Evolutionary conservation across 768 basidiomycete species (phyloP), one percentile per base, ranked within the genome.

Genomic region (Trametes meyenii): DNA sequence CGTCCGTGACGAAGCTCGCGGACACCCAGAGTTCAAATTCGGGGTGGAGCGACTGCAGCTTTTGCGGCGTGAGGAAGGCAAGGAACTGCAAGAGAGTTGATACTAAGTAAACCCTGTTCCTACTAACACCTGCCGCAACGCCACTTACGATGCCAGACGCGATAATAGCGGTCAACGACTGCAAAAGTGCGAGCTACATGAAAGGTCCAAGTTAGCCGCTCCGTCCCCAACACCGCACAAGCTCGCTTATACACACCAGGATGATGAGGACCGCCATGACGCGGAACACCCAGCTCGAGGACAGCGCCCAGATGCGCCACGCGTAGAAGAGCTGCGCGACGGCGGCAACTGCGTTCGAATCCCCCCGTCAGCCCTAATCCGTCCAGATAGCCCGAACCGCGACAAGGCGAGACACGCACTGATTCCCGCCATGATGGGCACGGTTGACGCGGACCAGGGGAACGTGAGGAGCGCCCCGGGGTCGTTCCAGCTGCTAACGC

Each of bases 1-100:
- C 42, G 53, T 73, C 69, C 13, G 67, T 66, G 19, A 69, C 57
- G 49, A 66, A 62, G 46, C 70, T 71, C 6, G 66, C 62, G 0
- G 64, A 63, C 12, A 75, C 60, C 72, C 74, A 75, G 16, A 68
- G 49, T 69, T 53, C 59, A 19, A 61, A 61, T 8, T 48, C 59
- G 6, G 59, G 45, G 38, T 61, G 52, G 24, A 61, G 38, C 43
- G 23, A 17, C 5, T 40, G 26, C 7, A 56, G 19, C 40, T 50
- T 42, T 39, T 10, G 13, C 6, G 45, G 36, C 12, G 59, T 50
- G 5, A 43, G 26, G 44, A 54, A 54, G 24, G 42, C 29, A 14
- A 24, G 19, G 51, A 58, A 65, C 45, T 48, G 6, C 21, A 21
- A 10, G 38, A 19, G 1, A 24, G 29, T 33, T 12, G 2, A 2